Conservation (phyloP, 352 stramenopile genomes). For the Salisapilia sapeloensis region DNA sequence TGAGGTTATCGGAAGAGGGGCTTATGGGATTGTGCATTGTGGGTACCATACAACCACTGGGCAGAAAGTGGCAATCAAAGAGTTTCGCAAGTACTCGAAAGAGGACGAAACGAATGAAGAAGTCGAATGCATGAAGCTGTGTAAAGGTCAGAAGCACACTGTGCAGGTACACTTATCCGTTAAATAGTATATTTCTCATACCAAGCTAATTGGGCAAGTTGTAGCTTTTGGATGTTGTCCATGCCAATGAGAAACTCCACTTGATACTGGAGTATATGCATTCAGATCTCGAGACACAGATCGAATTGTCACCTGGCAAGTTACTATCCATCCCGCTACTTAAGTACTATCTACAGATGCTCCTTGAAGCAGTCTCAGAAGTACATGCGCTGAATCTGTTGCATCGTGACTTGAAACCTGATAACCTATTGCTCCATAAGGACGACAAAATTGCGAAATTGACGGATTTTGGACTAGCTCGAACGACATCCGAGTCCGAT, state of each 20-base stretch:
- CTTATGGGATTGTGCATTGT: constrained; percentile 61
- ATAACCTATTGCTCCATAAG: constrained; percentile 51
- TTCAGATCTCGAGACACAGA: constrained; percentile 46
- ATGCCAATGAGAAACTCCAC: constrained; percentile 42
- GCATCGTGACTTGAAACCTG: constrained; percentile 70
- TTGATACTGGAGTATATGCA: constrained; percentile 70
- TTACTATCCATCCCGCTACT: constrained; percentile 25
- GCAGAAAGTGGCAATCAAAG: constrained; percentile 55
- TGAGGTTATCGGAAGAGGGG: constrained; percentile 61
- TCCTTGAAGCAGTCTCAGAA: constrained; percentile 37
- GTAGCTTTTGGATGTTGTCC: constrained; percentile 39
- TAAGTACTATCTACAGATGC: constrained; percentile 53
- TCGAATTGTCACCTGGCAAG: constrained; percentile 8
- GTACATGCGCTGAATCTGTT: constrained; percentile 37
- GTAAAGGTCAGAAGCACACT: constrained; percentile 21
- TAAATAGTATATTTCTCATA: not conserved
- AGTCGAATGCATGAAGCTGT: constrained; percentile 25
- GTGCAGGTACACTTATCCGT: constrained; percentile 22
- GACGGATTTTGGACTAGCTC: constrained; percentile 70
- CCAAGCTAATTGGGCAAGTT: not conserved
- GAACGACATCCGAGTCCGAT: constrained; percentile 2
- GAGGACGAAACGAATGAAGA: constrained; percentile 25
- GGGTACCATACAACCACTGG: constrained; percentile 19
- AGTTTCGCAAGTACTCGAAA: constrained; percentile 23
- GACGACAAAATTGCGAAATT: constrained; percentile 34